Conservation (phyloP, 805 yeast genomes). For the Candida andamanensis region DNA sequence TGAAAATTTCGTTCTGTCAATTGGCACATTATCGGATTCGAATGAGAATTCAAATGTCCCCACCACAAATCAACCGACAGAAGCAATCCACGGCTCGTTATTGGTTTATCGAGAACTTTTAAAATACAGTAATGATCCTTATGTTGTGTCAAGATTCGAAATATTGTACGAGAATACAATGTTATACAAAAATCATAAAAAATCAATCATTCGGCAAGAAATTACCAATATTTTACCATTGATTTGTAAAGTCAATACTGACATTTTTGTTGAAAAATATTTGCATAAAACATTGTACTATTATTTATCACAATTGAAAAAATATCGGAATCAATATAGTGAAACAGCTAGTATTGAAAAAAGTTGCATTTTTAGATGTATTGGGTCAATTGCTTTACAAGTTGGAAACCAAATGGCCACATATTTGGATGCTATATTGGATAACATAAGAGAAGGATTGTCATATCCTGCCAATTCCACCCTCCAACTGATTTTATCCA, state of each 20-base stretch:
- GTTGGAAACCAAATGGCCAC: conserved; percentile 83
- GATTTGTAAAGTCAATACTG: conserved; percentile 72
- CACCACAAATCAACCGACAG: conserved; percentile 34
- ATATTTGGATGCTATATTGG: conserved; percentile 82
- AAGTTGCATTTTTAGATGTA: conserved; percentile 68
- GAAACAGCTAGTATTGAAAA: conserved; percentile 51
- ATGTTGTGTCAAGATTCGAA: conserved; percentile 66
- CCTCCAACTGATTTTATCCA: conserved; percentile 36
- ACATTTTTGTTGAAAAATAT: conserved; percentile 71
- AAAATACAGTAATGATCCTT: conserved; percentile 60
- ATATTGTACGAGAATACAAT: conserved; percentile 73
- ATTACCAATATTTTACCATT: conserved; percentile 81
- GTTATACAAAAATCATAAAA: conserved; percentile 71
- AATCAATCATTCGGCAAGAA: conserved; percentile 71
- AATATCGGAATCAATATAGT: conserved; percentile 44
- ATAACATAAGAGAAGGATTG: conserved; percentile 76
- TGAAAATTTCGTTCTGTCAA: conserved; percentile 2
- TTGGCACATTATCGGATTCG: conserved; percentile 1
- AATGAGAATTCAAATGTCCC: conserved; percentile 8
- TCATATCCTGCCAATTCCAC: conserved; percentile 32
- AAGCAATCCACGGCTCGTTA: conserved; percentile 81
- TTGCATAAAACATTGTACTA: conserved; percentile 74
- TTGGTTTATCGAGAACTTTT: conserved; percentile 78
- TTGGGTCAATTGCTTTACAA: conserved; percentile 78
- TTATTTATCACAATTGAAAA: conserved; percentile 72